Conservation (phyloP, 306 rosid species). For the Vachellia pachyceras region DNA sequence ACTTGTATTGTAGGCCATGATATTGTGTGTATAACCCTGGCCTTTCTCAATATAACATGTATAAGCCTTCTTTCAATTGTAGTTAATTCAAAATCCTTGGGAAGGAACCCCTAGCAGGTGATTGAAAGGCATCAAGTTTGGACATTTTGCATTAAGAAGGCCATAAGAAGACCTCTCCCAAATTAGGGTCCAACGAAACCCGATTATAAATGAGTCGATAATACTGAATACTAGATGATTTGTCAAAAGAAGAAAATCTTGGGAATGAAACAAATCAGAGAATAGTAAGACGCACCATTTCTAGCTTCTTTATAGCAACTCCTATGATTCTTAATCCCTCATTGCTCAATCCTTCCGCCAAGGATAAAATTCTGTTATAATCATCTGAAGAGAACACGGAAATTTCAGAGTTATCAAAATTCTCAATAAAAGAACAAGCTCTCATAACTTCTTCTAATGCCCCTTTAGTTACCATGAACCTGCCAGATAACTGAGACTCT, state of each 20-base stretch:
- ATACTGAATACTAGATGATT: background rate
- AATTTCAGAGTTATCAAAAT: conserved; percentile 41
- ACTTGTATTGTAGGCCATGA: background rate
- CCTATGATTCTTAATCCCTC: conserved; percentile 76
- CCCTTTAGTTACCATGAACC: conserved; percentile 78
- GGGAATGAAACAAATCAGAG: background rate
- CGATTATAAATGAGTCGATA: background rate
- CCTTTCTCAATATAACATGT: background rate
- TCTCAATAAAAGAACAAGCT: conserved; percentile 68
- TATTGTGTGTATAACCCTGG: background rate
- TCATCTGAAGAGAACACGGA: conserved; percentile 52
- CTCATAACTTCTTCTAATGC: conserved; percentile 79
- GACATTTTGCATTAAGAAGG: background rate
- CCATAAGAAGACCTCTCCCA: background rate
- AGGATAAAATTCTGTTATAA: conserved; percentile 52
- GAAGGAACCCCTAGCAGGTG: background rate
- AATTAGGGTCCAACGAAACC: background rate
- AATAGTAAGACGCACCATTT: conserved; percentile 51
- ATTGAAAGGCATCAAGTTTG: background rate
- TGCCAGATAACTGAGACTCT: conserved; percentile 39
- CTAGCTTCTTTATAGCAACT: conserved; percentile 76
- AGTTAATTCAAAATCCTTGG: background rate
- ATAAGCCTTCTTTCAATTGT: background rate
- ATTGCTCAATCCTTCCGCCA: conserved; percentile 71
- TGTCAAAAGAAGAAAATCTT: background rate